Conservation (phyloP, 768 basidiomycete species). For the Podaxis pistillaris region DNA sequence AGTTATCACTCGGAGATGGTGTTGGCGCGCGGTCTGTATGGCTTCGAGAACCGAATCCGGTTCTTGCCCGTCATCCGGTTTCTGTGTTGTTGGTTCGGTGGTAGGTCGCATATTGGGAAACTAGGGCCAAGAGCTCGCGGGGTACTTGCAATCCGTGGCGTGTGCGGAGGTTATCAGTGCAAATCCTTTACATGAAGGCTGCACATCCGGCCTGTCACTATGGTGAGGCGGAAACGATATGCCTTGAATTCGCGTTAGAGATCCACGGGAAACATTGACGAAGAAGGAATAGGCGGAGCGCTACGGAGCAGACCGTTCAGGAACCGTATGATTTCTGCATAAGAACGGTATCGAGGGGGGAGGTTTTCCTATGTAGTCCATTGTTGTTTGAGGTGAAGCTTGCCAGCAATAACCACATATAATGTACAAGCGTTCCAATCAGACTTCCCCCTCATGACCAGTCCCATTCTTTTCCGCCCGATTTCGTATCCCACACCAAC, state of each 20-base stretch:
- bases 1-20: constrained; percentile 56
- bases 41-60: background rate
- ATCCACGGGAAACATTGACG: background rate
- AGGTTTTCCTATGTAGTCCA: constrained; percentile 64
- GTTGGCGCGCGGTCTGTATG: constrained; percentile 45
- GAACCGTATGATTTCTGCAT: constrained; percentile 48
- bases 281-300: constrained; percentile 10
- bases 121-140: constrained; percentile 68
- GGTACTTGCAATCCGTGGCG: constrained; percentile 33
- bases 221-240: constrained; percentile 63
- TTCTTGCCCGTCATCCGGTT: background rate
- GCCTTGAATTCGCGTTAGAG: constrained; percentile 40
- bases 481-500: constrained; percentile 63
- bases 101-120: background rate
- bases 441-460: constrained; percentile 24
- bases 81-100: constrained; percentile 4
- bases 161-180: constrained; percentile 61
- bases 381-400: constrained; percentile 2
- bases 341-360: constrained; percentile 49
- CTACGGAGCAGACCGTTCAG: constrained; percentile 32
- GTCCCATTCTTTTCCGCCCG: constrained; percentile 48
- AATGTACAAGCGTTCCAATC: constrained; percentile 66
- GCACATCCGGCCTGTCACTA: constrained; percentile 52
- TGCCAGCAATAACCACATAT: constrained; percentile 51
- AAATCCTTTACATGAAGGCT: constrained; percentile 70